Base-by-base conservation (phyloP, 2,329 filamentous ascomycete genomes). In the Epicoccum nigrum region DNA sequence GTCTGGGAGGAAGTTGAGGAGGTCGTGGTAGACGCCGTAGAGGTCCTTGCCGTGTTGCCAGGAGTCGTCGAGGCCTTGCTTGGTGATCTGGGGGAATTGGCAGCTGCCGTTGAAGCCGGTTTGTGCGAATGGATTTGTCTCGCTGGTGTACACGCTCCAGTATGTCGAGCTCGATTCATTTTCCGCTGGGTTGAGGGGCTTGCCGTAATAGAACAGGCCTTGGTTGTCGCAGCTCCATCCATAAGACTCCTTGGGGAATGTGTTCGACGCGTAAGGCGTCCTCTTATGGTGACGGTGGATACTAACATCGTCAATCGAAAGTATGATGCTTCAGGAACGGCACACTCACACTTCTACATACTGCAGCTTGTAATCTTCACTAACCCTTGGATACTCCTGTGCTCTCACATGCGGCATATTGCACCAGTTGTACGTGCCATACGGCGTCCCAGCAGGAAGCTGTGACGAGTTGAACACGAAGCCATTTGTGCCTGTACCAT, bases 241-340 rank as follows among this genome's bases (percentile, higher is more conserved):
- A 65, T 90, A 89, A 0, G 83, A 76, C 68, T 94, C 90, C 1
- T 83, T 76, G 0, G 89, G 89, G 62, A 94, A 93, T 0, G 85
- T 84, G 67, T 94, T 95, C 45, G 81, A 79, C 1, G 87, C 83
- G 68, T 94, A 94, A 0, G 89, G 89, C 0, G 89, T 94, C 17
- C 90, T 83, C 69, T 94, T 94, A 73, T 94, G 90, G 68, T 94
- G 90, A 43, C 90, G 83, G 65, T 94, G 90, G 41, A 92, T 86
- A 8, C 61, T 60, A 20, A 15, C 25, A 27, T 35, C 2, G 17
- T 62, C n/a, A 56, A 45, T 37, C 25, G 5, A 17, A 4, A 7
- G 8, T 9, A 6, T 27, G 4, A 17, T 11, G n/a, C 12, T 16
- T 7, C 12, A 5, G 4, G 7, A 16, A 23, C 9, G n/a, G 2